Conservation (phyloP, 1,284 basidiomycete species). For the Ustilago vetiveriae region DNA sequence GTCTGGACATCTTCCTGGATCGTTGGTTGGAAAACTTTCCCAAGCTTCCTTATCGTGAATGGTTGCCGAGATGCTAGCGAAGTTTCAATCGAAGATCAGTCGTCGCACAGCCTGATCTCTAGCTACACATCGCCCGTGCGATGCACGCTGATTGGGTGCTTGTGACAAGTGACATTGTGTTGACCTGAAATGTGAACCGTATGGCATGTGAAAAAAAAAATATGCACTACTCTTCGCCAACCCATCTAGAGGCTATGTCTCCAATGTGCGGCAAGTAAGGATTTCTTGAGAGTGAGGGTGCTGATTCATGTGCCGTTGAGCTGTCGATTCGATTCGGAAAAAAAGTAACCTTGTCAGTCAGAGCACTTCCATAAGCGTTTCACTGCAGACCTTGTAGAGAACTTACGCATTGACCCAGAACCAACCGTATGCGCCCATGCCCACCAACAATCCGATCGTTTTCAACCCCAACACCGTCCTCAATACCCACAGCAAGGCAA, state of each 20-base stretch:
- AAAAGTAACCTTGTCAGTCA: too few relatives aligned
- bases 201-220: background rate
- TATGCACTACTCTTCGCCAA: constrained; percentile 38
- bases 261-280: constrained; percentile 51
- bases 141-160: background rate
- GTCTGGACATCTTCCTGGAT: constrained; percentile 53
- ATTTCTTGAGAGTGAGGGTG: constrained; percentile 45
- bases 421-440: constrained; percentile 58
- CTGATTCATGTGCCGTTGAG: constrained; percentile 49
- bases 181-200: background rate
- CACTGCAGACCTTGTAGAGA: background rate
- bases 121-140: too few relatives aligned
- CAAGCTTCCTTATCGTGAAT: constrained; percentile 31
- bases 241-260: constrained; percentile 52
- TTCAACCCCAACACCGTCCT: constrained; percentile 52
- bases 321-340: constrained; percentile 14
- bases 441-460: constrained; percentile 54
- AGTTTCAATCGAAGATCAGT: background rate
- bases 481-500: constrained; percentile 51
- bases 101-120: too few relatives aligned
- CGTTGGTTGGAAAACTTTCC: constrained; percentile 50
- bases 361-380: too few relatives aligned
- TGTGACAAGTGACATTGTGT: background rate
- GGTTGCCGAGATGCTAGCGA: constrained; percentile 32
- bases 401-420: constrained; percentile 63